Evolutionary conservation across 208 protist species (phyloP).

Genomic region (Angomonas desouzai): DNA sequence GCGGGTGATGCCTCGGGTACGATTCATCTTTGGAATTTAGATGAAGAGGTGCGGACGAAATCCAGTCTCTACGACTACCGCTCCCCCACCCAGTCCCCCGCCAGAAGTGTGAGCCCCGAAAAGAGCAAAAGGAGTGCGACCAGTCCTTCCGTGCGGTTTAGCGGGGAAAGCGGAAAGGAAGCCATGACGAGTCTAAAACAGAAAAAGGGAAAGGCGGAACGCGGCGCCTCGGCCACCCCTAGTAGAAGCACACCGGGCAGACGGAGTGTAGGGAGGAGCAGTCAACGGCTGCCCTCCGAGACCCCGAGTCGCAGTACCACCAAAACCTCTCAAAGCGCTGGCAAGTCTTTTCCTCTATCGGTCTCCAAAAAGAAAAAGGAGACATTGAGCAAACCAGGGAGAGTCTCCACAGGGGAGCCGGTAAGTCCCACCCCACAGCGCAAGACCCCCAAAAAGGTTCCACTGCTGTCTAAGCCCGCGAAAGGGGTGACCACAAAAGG

Average conservation of each 20-base stretch:
- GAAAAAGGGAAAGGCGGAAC: slow-evolving; percentile 5
- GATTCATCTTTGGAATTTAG: slow-evolving; percentile 86
- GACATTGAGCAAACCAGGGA: neutral
- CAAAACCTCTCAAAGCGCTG: neutral
- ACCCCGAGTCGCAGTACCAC: slow-evolving; percentile 3
- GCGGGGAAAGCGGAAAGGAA: neutral
- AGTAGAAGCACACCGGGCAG: neutral
- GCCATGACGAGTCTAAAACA: slow-evolving; percentile 5
- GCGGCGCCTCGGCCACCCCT: neutral
- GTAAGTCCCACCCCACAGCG: neutral
- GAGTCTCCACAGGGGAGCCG: neutral
- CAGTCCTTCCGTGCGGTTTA: slow-evolving; percentile 21
- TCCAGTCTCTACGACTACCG: slow-evolving; percentile 5
- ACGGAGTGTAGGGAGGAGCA: neutral
- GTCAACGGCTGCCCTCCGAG: neutral
- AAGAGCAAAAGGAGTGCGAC: slow-evolving; percentile 10
- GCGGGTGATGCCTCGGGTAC: slow-evolving; percentile 71
- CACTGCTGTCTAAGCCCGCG: neutral
- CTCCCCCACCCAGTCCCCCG: slow-evolving; percentile 8
- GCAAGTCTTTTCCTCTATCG: neutral
- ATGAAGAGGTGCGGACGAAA: slow-evolving; percentile 57
- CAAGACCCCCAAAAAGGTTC: slow-evolving; percentile 1
- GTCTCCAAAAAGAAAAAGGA: neutral
- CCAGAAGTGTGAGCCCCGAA: neutral
- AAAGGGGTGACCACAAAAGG: neutral